Base-by-base conservation (phyloP, 2,329 filamentous ascomycete species). In the Alternaria ventricosa region DNA sequence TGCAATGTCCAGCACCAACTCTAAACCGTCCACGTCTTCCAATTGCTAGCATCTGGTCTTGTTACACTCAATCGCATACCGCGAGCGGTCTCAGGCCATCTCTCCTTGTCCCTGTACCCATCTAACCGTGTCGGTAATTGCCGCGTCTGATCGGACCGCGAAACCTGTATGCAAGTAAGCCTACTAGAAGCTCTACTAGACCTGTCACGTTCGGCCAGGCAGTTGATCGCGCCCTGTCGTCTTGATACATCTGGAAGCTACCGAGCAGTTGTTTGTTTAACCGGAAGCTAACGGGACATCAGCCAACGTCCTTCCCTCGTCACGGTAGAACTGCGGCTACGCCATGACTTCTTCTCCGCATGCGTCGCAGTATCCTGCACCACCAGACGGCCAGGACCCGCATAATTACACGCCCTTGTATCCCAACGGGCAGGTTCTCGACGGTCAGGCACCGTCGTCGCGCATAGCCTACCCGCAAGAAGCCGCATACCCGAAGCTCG, bases 341-440 rank as follows among this genome's bases (percentile, higher is more conserved):
- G 55, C 53, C 62, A 67, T 62, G 61, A 65, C 57, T 20, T 58
- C 57, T 47, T 64, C 60, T 36, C 65, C 60, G 55, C 51, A 55
- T 27, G 51, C 61, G 64, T 70, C 68, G 50, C 64, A 70, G 27
- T 72, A 72, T 50, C 63, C 69, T 47, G 66, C 67, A 45, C 64
- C 62, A 45, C 68, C 58, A 20, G 58, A 64, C 55, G 57, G 50
- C 44, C 59, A 67, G 47, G 75, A 76, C 46, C 61, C 72, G 49
- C 77, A 79, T 55, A 41, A 55, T 57, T 79, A 78, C 65, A 67
- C 76, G 64, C 74, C 73, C 56, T 76, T 78, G 30, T 79, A 79
- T 53, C 55, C 66, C 60, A 61, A 45, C 47, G 43, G 53, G 20
- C 63, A 53, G 44, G 36, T 60, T 7, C 61, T 66, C 45, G 61